Base-by-base conservation (phyloP, 2,329 filamentous ascomycete genomes). In the Alternaria tenuissima region DNA sequence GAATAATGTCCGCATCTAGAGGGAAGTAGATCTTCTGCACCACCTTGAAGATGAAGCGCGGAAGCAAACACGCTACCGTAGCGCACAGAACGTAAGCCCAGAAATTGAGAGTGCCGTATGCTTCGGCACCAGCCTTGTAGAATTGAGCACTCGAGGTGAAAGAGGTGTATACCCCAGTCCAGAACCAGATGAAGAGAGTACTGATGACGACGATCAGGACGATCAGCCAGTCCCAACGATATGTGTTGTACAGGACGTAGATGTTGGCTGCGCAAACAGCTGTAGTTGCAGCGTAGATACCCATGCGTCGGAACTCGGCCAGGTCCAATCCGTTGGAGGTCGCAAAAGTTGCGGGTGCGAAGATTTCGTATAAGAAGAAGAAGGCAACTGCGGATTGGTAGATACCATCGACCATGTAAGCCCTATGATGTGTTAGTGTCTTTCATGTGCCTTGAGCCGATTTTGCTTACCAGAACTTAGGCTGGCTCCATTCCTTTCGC, bases 141-240 rank as follows among this genome's bases (percentile, higher is more conserved):
- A 98, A 91, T 38, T 85, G 79, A 70, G 81, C 85, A 47, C 86
- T 86, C 1, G 79, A 78, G 22, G 81, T 81, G 71, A 87, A 87
- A 2, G 86, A 84, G 0, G 89, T 89, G 81, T 96, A 99, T 38
- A 96, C 86, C 30, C 93, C 95, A 6, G 95, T 97, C 93, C 95
- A 98, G 82, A 96, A 91, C 84, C 93, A 99, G 74, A 98, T 88
- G 71, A 97, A 87, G 30, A 98, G 78, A 63, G 91, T 91, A 80
- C 93, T 97, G 78, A 98, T 86, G 24, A 81, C 80, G 52, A 96
- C 90, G 63, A 97, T 90, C 60, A 97, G 82, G 22, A 94, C 80
- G 81, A 96, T 96, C 72, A 99, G 84, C 94, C 94, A 99, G 78
- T 99, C 95, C 95, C 95, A 99, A 62, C 94, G 88, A 79, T 97